These are phyloP conservation scores for Calonectria fujianensis DNA, from an alignment of 2,329 filamentous ascomycete genomes.

Conservation along the genomic window DNA sequence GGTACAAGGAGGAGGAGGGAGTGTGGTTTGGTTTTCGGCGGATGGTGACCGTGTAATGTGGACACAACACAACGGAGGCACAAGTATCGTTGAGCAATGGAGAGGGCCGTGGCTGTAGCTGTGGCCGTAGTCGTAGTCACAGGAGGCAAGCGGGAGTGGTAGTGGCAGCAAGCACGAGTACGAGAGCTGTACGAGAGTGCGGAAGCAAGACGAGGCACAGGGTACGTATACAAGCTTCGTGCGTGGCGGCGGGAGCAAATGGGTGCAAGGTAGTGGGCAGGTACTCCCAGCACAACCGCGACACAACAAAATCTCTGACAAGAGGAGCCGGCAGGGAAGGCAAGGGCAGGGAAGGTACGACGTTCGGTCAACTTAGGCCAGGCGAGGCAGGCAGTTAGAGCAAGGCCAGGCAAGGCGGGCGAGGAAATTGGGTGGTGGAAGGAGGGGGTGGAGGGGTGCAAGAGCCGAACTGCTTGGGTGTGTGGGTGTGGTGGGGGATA, in stretches of 20 bases:
- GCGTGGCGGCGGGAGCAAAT: constrained; percentile 22
- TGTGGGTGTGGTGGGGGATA: constrained; percentile 53
- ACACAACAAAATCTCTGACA: constrained; percentile 41
- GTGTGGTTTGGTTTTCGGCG: constrained; percentile 49
- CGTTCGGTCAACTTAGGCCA: constrained; percentile 45
- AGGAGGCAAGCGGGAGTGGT: constrained; percentile 37
- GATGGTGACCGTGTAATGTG: constrained; percentile 44
- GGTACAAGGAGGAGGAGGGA: constrained; percentile 52
- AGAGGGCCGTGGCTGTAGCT: constrained; percentile 40
- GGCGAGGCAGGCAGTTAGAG: constrained; percentile 34
- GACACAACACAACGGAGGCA: constrained; percentile 27
- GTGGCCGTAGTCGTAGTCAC: constrained; percentile 37
- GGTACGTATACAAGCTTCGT: constrained; percentile 29
- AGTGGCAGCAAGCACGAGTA: constrained; percentile 43
- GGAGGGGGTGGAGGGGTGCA: constrained; percentile 49
- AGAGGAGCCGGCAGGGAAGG: constrained; percentile 40
- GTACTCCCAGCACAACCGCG: constrained; percentile 40
- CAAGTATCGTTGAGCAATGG: constrained; percentile 38
- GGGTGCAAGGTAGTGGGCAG: constrained; percentile 43
- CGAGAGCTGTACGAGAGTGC: constrained; percentile 48
- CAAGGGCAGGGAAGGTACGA: constrained; percentile 48
- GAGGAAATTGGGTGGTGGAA: constrained; percentile 46
- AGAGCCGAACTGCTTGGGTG: constrained; percentile 44
- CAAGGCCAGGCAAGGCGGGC: constrained; percentile 38
- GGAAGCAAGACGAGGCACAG: constrained; percentile 32